phyloP scores from a whole-genome alignment of 2,329 filamentous ascomycete genomes.

The Clonostachys solani region DNA sequence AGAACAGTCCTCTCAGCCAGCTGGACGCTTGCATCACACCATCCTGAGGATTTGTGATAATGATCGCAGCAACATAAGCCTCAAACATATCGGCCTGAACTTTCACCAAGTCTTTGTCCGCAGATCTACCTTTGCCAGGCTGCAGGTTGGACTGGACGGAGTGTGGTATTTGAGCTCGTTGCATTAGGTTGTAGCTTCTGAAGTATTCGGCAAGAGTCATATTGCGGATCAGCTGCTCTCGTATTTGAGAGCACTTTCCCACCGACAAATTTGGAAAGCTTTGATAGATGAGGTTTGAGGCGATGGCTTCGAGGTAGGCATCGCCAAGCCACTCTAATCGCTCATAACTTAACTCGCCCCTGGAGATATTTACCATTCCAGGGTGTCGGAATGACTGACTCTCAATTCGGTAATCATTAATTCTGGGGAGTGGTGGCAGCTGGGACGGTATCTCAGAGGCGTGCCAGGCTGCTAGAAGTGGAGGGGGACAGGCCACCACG shows the following conservation, averaged over 20 bases:
- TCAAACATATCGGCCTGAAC: constrained; percentile 86
- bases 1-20: constrained; percentile 78
- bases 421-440: constrained; percentile 56
- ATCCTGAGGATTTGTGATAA: constrained; percentile 54
- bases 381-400: constrained; percentile 64
- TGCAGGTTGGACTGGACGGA: constrained; percentile 26
- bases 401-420: constrained; percentile 56
- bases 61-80: constrained; percentile 77
- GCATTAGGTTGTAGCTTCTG: constrained; percentile 64
- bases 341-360: constrained; percentile 56
- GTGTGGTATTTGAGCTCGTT: constrained; percentile 52
- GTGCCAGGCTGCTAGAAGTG: constrained; percentile 34
- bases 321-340: constrained; percentile 87
- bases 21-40: constrained; percentile 58
- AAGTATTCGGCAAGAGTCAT: constrained; percentile 69
- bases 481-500: background rate
- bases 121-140: constrained; percentile 20
- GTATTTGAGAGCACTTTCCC: constrained; percentile 69
- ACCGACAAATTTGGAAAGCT: constrained; percentile 62
- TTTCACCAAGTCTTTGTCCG: constrained; percentile 58
- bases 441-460: constrained; percentile 38
- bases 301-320: constrained; percentile 74
- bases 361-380: constrained; percentile 22
- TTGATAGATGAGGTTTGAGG: constrained; percentile 70
- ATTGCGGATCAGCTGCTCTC: constrained; percentile 79